These are phyloP conservation scores for Crucihimalaya himalaica DNA, from an alignment of 345 rosid species.

Conservation along the genomic window DNA sequence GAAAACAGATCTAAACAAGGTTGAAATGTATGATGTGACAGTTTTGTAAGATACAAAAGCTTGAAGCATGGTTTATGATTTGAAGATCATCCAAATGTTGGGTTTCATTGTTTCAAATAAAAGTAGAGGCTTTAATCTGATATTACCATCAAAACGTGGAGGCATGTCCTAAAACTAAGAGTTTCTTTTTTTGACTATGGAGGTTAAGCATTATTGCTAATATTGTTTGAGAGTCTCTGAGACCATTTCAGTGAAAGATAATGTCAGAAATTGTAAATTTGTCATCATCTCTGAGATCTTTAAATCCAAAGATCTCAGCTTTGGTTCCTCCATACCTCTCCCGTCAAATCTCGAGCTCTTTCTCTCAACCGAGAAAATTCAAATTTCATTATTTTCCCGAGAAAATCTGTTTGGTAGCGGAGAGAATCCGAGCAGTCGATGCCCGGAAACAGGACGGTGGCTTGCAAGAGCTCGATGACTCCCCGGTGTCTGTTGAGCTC, in stretches of 20 bases:
- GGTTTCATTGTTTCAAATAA: slow-evolving; percentile 11
- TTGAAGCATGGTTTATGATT: neutral
- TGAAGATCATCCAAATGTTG: neutral
- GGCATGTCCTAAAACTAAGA: neutral
- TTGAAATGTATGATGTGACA: neutral
- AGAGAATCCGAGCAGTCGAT: slow-evolving; percentile 36
- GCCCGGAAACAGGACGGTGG: slow-evolving; percentile 42
- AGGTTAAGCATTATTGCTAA: neutral
- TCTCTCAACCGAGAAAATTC: neutral
- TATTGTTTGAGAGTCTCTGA: neutral
- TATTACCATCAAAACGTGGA: neutral
- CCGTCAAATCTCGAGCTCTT: slow-evolving; percentile 27
- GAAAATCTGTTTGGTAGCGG: slow-evolving; percentile 5
- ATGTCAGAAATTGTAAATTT: slow-evolving; percentile 43
- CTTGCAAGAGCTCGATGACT: slow-evolving; percentile 55
- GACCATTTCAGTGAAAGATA: slow-evolving; percentile 25
- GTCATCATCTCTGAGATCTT: slow-evolving; percentile 42
- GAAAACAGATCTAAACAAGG: neutral
- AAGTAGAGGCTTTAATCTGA: neutral
- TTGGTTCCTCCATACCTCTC: slow-evolving; percentile 7
- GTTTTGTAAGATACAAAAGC: slow-evolving; percentile 22
- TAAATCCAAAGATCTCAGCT: slow-evolving; percentile 34
- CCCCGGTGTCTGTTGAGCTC: slow-evolving; percentile 64
- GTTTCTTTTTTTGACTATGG: slow-evolving; percentile 5
- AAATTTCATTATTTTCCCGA: slow-evolving; percentile 6